Base-by-base conservation (phyloP, 352 stramenopile genomes). In the Thraustochytrium sp. region DNA sequence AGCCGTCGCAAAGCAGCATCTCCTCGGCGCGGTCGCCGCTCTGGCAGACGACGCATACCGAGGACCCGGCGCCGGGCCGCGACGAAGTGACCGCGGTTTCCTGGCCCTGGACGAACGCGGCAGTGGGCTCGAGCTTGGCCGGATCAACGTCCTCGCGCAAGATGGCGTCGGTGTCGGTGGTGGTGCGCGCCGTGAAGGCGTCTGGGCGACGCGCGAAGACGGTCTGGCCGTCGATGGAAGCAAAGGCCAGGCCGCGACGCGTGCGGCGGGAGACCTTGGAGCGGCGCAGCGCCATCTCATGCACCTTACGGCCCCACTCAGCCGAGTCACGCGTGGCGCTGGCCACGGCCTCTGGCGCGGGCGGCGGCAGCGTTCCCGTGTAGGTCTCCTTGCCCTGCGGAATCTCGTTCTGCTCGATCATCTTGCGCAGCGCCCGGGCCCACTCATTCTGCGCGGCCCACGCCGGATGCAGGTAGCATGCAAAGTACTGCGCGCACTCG, bases 1-100 rank as follows among this genome's bases (percentile, higher is more conserved):
- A 84, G 5, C 75, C 75, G 36, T 84, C 75, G 44, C 75, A 84
- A 13, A 84, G 29, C 3, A 83, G 16, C 1, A 84, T 76, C 36
- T 49, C 4, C 8, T 80, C 55, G 8, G 59, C 63, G 5, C 59
- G 29, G 37, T 80, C 72, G 8, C 59, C 31, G 13, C 29, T 76
- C 21, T 76, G 23, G 42, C 74, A 82, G n/a, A 82, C 37, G 31
- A 64, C 53, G 42, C 74, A 82, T 5, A 55, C 40, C 21, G 65
- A 77, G n/a, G 13, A 31, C 18, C 65, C 42, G 18, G 11, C 34
- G 16, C 29, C 29, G 9, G 8, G 49, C 0, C 23, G 0, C 11
- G n/a, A 36, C 0, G 37, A 49, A 44, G 59, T 44, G n/a, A 42
- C 21, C 8, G 59, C 9, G 1, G 59, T 72, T 13, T n/a, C 13